Evolutionary conservation across 305 asterid species (phyloP), one percentile per base, ranked within the genome.

Genomic region (Rubia balearica): DNA sequence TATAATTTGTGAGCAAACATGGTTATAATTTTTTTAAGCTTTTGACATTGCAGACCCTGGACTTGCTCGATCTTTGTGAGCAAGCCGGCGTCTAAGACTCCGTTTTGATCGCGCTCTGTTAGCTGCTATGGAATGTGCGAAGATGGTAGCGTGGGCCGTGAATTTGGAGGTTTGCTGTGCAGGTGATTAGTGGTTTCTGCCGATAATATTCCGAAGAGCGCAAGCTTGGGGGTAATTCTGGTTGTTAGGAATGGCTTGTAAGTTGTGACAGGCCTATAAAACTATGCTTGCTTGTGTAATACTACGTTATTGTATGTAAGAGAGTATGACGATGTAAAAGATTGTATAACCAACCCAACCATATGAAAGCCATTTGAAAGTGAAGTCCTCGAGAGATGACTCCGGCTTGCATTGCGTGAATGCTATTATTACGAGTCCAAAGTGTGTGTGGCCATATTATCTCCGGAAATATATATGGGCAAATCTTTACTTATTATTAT

Each of bases 21-120:
- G 38, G 45, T 33, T 30, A 22, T 38, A 22, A 22, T n/a, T 3
- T 36, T 33, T n/a, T 55, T 41, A 61, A 75, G 16, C 41, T 62
- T 62, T 38, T 73, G 68, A 53, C 74, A 27, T 60, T 77, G 85
- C 90, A 93, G 97, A 91, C 98, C 24, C 75, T 94, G 83, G 92
- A 88, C 80, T 80, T 89, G 85, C 85, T 94, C 2, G 98, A 94
- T 83, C 96, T 94, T 60, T 94, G 96, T 46, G 96, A 86, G 81
- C 90, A 94, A 85, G 92, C 88, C 49, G 89, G 88, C 30, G 84
- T 71, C 61, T 88, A 81, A 40, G 80, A 71, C 6, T 65, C 53
- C 56, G 40, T 55, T 71, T 19, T 72, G 64, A 21, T 33, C 38
- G 75, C 74, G 19, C 63, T 48, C 24, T 53, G 63, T 63, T 70